Evolutionary conservation across 345 rosid genomes (phyloP).

Genomic region (Draba incana): DNA sequence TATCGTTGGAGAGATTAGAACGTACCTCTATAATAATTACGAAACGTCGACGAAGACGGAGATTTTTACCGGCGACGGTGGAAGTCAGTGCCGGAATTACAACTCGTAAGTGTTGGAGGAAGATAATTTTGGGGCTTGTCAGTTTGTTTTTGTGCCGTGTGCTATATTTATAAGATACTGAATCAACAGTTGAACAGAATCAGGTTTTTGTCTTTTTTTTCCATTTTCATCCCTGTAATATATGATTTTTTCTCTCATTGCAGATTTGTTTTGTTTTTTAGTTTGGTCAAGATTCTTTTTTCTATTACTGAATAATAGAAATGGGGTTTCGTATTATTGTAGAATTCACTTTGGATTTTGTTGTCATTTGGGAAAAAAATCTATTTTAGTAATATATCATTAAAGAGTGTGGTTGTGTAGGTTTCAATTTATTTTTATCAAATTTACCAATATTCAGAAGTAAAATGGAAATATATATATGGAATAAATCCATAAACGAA

Average conservation of each 20-base stretch:
- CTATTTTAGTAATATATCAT: neutral
- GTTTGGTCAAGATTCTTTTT: neutral
- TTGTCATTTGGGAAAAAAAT: neutral
- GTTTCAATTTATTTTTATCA: neutral
- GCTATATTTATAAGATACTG: conserved; percentile 22
- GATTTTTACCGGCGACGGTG: neutral
- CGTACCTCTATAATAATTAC: conserved; percentile 2
- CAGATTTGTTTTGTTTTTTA: too few relatives aligned
- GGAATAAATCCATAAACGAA: neutral
- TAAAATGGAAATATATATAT: neutral
- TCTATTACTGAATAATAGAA: neutral
- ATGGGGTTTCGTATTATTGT: neutral
- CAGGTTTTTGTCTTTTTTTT: conserved; percentile 16
- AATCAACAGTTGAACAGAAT: conserved; percentile 1
- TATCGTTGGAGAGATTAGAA: neutral
- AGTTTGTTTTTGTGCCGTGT: conserved; percentile 5
- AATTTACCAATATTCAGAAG: neutral
- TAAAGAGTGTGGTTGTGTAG: conserved; percentile 23
- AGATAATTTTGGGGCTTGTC: neutral
- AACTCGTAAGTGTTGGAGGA: neutral
- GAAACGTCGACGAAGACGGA: neutral
- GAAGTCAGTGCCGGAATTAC: conserved; percentile 1
- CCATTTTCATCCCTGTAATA: conserved; percentile 10
- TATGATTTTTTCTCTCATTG: neutral
- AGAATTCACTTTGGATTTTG: neutral